Base-by-base conservation (phyloP, 495 filamentous ascomycete species). In the Penicillium ucsense region DNA sequence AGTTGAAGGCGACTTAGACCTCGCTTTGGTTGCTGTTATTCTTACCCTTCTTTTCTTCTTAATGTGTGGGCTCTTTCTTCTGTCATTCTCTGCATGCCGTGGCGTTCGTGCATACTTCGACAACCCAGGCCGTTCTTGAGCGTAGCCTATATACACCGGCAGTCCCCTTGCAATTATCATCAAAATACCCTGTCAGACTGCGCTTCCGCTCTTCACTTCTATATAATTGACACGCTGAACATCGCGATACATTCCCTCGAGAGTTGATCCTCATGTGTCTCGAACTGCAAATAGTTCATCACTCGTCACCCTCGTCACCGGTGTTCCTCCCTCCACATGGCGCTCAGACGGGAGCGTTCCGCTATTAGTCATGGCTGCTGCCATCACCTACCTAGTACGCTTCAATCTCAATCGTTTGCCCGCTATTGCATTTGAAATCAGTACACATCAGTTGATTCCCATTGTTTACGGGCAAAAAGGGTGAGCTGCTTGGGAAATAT, bases 1-100 rank as follows among this genome's bases (percentile, higher is more conserved):
- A 67, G 54, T 40, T 62, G 37, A 68, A 71, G 47, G 61, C 37
- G 37, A 48, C 65, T 42, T 67, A 65, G 48, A 45, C 43, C 39
- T 44, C 51, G 11, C 31, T 29, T 41, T 57, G 43, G 35, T 46
- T 45, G 49, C 36, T 51, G 49, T 32, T 47, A 32, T 46, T 29
- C 20, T 28, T 45, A 36, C 49, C 42, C 31, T 38, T 51, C 11
- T 31, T 39, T 41, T 10, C 43, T 9, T 30, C 9, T n/a, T 41
- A 41, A 41, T 41, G 31, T 31, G 28, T 31, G 43, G 31, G 43
- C 38, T 38, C 49, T 10, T 43, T 33, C 42, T 47, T 45, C 49
- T 53, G 20, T 20, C 20, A 2, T 20, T 20, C 52, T 48, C 35
- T 49, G 45, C 53, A 55, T 54, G 41, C 35, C 48, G 49, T 51